phyloP scores from a whole-genome alignment of 2,329 filamentous ascomycete species.

The Sporothrix brunneoviolacea region DNA sequence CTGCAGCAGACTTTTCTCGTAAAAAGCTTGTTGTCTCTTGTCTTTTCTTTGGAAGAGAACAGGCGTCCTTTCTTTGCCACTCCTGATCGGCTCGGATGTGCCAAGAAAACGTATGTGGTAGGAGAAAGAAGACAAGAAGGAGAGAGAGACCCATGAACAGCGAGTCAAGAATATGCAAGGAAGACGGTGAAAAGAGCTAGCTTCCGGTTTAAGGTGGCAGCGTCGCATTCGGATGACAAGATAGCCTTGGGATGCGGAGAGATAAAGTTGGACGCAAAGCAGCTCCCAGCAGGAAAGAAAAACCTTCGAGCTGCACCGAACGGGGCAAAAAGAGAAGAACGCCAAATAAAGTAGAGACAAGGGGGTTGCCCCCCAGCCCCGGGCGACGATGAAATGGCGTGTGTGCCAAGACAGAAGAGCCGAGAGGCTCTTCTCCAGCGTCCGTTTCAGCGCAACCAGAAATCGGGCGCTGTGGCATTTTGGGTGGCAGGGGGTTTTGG shows the following conservation, averaged over 20 bases:
- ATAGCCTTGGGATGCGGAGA: not conserved
- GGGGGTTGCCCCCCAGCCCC: not conserved
- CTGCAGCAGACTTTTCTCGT: too few species aligned
- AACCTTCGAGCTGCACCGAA: too few species aligned
- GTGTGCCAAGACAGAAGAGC: conserved; percentile 8
- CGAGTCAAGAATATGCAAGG: not conserved
- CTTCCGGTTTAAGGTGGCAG: conserved; percentile 3
- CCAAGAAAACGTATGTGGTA: too few species aligned
- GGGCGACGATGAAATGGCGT: conserved; percentile 8
- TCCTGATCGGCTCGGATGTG: conserved; percentile 9
- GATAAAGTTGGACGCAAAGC: too few species aligned
- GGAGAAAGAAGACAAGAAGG: too few species aligned
- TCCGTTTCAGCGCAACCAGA: conserved; percentile 10
- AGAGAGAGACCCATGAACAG: not conserved
- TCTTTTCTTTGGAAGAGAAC: not conserved
- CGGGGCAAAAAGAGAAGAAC: not conserved
- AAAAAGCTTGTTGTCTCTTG: not conserved
- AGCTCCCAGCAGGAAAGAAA: not conserved
- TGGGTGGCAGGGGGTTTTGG: too few species aligned
- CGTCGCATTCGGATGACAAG: not conserved
- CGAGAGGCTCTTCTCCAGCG: conserved; percentile 1
- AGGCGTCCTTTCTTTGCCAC: not conserved
- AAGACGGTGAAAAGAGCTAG: not conserved
- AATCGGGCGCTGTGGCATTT: not conserved
- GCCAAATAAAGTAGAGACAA: not conserved